phyloP scores from a whole-genome alignment of 2,329 filamentous ascomycete species.

The Davidsoniella eucalypti region DNA sequence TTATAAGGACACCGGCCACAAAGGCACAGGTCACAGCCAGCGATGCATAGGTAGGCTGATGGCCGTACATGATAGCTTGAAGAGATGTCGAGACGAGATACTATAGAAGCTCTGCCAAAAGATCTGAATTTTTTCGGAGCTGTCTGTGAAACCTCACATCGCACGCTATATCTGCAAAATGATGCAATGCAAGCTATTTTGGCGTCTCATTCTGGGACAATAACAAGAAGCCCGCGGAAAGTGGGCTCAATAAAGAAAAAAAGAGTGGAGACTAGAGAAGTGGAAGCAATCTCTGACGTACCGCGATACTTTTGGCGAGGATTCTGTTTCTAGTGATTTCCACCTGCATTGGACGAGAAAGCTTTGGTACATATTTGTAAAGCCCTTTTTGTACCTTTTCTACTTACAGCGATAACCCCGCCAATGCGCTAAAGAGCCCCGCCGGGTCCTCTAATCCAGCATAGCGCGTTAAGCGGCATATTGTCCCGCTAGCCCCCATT shows the following conservation, averaged over 20 bases:
- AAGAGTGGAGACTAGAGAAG: too few species aligned
- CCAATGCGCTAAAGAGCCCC: conserved; percentile 4
- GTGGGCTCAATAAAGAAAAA: neutral
- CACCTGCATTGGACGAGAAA: too few species aligned
- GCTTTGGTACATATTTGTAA: too few species aligned
- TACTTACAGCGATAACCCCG: conserved; percentile 9
- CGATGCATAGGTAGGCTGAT: conserved; percentile 45
- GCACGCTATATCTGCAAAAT: conserved; percentile 2
- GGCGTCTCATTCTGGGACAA: neutral
- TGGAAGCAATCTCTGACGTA: too few species aligned
- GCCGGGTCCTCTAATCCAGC: neutral
- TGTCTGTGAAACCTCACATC: neutral
- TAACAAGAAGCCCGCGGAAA: neutral
- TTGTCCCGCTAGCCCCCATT: neutral
- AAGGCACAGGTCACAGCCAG: conserved; percentile 58
- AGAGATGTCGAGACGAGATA: neutral
- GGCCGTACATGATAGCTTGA: conserved; percentile 35
- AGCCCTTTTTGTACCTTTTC: neutral
- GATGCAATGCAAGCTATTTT: conserved; percentile 2
- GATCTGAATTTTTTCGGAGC: too few species aligned
- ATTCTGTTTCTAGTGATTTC: too few species aligned
- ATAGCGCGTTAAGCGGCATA: neutral
- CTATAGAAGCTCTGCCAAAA: neutral
- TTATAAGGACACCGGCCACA: conserved; percentile 57
- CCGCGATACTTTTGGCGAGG: too few species aligned